These are phyloP conservation scores for Leishmania turanica DNA, from an alignment of 208 protist genomes.

Conservation along the genomic window DNA sequence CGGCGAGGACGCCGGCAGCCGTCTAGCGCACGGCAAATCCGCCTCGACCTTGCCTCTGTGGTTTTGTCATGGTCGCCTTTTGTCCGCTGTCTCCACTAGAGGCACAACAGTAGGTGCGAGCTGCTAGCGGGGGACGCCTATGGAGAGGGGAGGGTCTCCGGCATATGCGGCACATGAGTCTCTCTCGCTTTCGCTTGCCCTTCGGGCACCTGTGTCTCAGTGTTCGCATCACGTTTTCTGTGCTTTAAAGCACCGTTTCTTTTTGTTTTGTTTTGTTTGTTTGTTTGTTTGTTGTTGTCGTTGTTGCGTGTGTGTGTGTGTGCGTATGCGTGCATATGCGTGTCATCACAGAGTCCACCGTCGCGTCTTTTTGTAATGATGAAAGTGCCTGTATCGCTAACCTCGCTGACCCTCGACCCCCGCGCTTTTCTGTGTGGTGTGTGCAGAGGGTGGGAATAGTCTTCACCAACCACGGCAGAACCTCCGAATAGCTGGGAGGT, in stretches of 20 bases:
- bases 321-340: neutral
- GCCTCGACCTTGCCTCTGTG: neutral
- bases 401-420: neutral
- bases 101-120: neutral
- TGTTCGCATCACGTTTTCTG: neutral
- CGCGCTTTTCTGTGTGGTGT: neutral
- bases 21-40: neutral
- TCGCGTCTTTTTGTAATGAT: neutral
- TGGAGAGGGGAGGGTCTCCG: neutral
- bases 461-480: neutral
- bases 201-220: neutral
- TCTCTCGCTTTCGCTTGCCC: neutral
- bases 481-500: too few species aligned
- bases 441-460: neutral
- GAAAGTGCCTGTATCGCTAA: neutral
- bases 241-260: neutral
- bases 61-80: neutral
- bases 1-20: neutral
- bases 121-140: neutral
- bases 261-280: too few species aligned
- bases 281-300: neutral
- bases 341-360: conserved; percentile 10
- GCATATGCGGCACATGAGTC: neutral
- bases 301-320: neutral
- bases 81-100: neutral